phyloP scores from a whole-genome alignment of 108 stramenopile species.

The Stephanodiscus minutulus region DNA sequence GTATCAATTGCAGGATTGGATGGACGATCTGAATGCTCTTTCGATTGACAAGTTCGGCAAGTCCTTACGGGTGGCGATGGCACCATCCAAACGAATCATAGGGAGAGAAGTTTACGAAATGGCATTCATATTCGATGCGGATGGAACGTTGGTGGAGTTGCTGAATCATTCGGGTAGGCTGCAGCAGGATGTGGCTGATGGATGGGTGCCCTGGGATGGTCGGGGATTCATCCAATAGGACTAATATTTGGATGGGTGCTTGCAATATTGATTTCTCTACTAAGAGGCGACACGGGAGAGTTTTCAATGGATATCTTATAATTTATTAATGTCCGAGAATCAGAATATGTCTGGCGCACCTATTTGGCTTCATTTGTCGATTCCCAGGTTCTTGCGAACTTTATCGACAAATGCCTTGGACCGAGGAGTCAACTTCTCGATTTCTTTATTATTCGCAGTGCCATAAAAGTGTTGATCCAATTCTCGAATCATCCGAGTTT shows the following conservation, averaged over 20 bases:
- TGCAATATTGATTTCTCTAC: too few species aligned
- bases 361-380: slow-evolving; percentile 11
- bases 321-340: slow-evolving; percentile 5
- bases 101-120: slow-evolving; percentile 76
- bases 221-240: slow-evolving; percentile 26
- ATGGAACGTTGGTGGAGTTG: slow-evolving; percentile 81
- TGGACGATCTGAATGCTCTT: slow-evolving; percentile 62
- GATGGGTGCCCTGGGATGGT: slow-evolving; percentile 55
- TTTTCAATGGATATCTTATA: too few species aligned
- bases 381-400: slow-evolving; percentile 43
- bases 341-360: background rate
- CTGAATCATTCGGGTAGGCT: slow-evolving; percentile 61
- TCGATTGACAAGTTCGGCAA: slow-evolving; percentile 69
- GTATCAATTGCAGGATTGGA: slow-evolving; percentile 57
- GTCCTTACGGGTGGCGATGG: slow-evolving; percentile 67
- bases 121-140: slow-evolving; percentile 87
- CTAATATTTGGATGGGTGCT: background rate
- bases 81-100: slow-evolving; percentile 69
- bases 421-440: slow-evolving; percentile 14
- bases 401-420: slow-evolving; percentile 39
- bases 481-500: slow-evolving; percentile 18
- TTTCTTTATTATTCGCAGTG: slow-evolving; percentile 5
- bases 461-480: slow-evolving; percentile 39
- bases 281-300: too few species aligned
- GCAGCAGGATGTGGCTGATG: slow-evolving; percentile 48